Base-by-base conservation (phyloP, 2,329 filamentous ascomycete species). In the Catunica adiposa region DNA sequence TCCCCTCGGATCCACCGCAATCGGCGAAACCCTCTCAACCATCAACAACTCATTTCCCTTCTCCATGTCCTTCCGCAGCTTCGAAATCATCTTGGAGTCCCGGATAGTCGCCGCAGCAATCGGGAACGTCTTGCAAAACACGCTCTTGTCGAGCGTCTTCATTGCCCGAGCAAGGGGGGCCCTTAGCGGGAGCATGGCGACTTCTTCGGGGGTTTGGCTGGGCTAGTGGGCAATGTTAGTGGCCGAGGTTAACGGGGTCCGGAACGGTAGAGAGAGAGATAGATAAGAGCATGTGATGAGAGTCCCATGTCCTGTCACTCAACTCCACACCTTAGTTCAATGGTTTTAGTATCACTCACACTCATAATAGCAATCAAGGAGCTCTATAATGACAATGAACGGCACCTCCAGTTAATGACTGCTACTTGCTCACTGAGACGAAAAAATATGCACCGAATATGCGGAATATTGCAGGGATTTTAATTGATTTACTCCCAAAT, bases 81-180 rank as follows among this genome's bases (percentile, higher is more conserved):
- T 77, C 23, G 83, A 77, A 56, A 97, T 88, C 62, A 88, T 79
- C 62, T 80, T 84, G 59, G 78, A 78, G 65, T 92, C 84, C 61
- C 79, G 77, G 47, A 97, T 73, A 38, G 84, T 79, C 5, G 89
- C 90, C 2, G 89, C 89, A 7, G 88, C 79, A 23, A 90, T 73
- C 23, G 83, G 81, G 56, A 95, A 71, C 1, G 76, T 85, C 66
- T 83, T 87, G 54, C 78, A 74, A 71, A 97, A 97, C 60, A 94
- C 82, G 15, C 83, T 76, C 61, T 86, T 82, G 70, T 98, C 89
- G 60, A 98, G 79, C 52, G 79, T 77, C 65, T 82, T 82, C 72
- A 87, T 86, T 58, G 83, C 82, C 67, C 86, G 84, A 63, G 90
- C 83, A 58, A 89, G 74, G 23, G 89, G 89, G 50, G 89, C 87